These are phyloP conservation scores for Brassica napus DNA, from an alignment of 345 rosid genomes.

Conservation along the genomic window Da-Ae NC_063436.1:15169501-15170000, in stretches of 20 bases:
- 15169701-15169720: conserved; percentile 68
- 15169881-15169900: conserved; percentile 65
- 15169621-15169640: conserved; percentile 62
- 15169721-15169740: conserved; percentile 56
- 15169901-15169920: conserved; percentile 64
- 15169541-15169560: conserved; percentile 58
- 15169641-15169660: conserved; percentile 65
- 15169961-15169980: conserved; percentile 63
- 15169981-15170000: conserved; percentile 90
- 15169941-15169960: conserved; percentile 56
- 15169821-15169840: conserved; percentile 62
- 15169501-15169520: conserved; percentile 72
- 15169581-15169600: conserved; percentile 65
- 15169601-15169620: conserved; percentile 52
- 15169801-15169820: conserved; percentile 54
- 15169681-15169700: conserved; percentile 62
- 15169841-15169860: conserved; percentile 58
- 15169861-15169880: conserved; percentile 50
- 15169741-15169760: conserved; percentile 52
- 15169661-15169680: conserved; percentile 49
- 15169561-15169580: conserved; percentile 56
- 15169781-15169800: conserved; percentile 48
- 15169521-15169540: conserved; percentile 67
- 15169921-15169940: conserved; percentile 67
- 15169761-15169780: conserved; percentile 47